Base-by-base conservation (phyloP, 2,329 filamentous ascomycete genomes). In the Ophiocordyceps sinensis region DNA sequence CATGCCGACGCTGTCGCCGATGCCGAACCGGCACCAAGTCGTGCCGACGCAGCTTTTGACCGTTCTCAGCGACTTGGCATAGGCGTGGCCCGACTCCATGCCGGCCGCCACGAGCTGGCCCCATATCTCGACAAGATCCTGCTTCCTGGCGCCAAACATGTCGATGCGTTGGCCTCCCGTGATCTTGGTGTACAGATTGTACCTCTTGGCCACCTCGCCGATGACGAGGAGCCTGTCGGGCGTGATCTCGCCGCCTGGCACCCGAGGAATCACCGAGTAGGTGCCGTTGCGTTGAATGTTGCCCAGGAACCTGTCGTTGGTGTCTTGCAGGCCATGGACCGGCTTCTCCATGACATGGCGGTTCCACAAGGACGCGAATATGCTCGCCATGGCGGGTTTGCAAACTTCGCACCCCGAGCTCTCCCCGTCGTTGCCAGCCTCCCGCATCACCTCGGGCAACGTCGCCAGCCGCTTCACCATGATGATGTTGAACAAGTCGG, bases 221-320 rank as follows among this genome's bases (percentile, higher is more conserved):
- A 94, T 87, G 43, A 79, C 74, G 37, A 94, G 82, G 40, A 94
- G 73, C 57, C 85, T 87, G 38, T 91, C 83, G 0, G 87, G 79
- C 0, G 85, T 91, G 53, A 94, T 91, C 60, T 94, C 87, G 44
- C 87, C 87, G 37, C 75, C 87, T 2, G 85, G 72, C 1, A 94
- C 77, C 36, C 87, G 78, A 3, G 87, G 87, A 1, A 94, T 73
- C 11, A 94, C 86, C 1, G 83, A 89, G 61, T 87, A 94, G 0
- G 86, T 94, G 34, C 87, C 87, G 59, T 94, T 87, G 31, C 87
- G 75, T 59, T 94, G 87, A 42, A 94, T 91, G 56, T 94, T 94
- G 40, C 78, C 87, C 39, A 94, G 65, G 59, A 84, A 94, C 36
- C 80, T 72, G 59, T 94, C 88, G 57, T 94, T 94, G 5, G 87